A percentile compares a stretch with the other conserved stretches of the same genome.
These are phyloP conservation scores for Austroboletus eburneus DNA, from an alignment of 768 basidiomycete genomes.

Conservation along the genomic window DNA sequence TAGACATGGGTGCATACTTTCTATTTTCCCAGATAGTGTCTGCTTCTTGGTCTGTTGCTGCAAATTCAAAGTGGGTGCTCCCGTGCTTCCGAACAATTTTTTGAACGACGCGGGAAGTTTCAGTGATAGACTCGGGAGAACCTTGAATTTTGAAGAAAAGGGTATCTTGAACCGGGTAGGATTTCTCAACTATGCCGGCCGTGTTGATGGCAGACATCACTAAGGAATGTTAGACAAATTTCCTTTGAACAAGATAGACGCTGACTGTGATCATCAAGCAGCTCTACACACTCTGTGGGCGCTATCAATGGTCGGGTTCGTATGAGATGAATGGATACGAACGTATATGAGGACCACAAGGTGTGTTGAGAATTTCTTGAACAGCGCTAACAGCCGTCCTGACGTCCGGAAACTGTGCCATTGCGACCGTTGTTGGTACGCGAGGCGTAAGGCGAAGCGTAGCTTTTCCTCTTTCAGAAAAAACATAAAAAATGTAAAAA, in stretches of 20 bases:
- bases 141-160: constrained; percentile 94
- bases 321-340: constrained; percentile 21
- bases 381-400: constrained; percentile 76
- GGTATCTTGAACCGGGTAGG: constrained; percentile 70
- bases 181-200: constrained; percentile 53
- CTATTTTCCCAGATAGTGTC: constrained; percentile 79
- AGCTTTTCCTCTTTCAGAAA: constrained; percentile 37
- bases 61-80: constrained; percentile 66
- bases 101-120: constrained; percentile 56
- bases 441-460: constrained; percentile 80
- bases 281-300: constrained; percentile 75
- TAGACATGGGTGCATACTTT: constrained; percentile 77
- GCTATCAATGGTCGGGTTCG: not conserved
- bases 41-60: constrained; percentile 70
- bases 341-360: constrained; percentile 73
- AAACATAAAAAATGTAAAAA: not conserved
- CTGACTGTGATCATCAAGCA: constrained; percentile 73
- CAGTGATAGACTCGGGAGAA: constrained; percentile 51
- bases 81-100: constrained; percentile 64
- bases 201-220: constrained; percentile 78
- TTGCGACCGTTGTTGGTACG: constrained; percentile 80
- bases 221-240: constrained; percentile 19
- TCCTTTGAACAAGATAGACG: not conserved
- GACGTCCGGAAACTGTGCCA: constrained; percentile 83
- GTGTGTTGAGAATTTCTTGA: constrained; percentile 68